Conservation (phyloP, 1,284 basidiomycete genomes). For the Sutorius eximius region DNA sequence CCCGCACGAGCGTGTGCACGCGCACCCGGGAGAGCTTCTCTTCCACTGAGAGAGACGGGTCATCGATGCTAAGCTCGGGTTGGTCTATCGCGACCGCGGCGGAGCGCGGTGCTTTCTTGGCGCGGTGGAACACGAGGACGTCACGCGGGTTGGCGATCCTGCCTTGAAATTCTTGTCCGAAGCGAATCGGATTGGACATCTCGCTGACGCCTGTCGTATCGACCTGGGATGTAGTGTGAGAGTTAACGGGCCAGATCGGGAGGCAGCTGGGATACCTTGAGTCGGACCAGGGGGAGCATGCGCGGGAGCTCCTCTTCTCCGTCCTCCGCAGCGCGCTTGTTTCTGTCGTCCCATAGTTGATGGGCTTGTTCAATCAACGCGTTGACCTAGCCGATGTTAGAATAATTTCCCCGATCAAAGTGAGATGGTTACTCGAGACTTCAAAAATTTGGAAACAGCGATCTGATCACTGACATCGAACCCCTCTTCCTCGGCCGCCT, state of each 20-base stretch:
- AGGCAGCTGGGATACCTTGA: constrained; percentile 56
- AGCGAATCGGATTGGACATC: constrained; percentile 93
- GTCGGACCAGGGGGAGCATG: constrained; percentile 88
- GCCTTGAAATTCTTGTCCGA: constrained; percentile 94
- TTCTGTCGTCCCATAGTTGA: constrained; percentile 77
- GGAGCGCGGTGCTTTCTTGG: constrained; percentile 54
- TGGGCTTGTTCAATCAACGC: constrained; percentile 78
- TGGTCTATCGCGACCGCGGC: constrained; percentile 63
- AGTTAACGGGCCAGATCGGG: neutral
- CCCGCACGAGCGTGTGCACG: constrained; percentile 79
- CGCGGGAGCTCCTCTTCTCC: constrained; percentile 66
- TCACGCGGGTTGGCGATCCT: constrained; percentile 94
- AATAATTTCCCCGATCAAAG: neutral
- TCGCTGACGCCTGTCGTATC: constrained; percentile 88
- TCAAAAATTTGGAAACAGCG: constrained; percentile 78
- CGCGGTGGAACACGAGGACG: constrained; percentile 85
- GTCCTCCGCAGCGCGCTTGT: constrained; percentile 59
- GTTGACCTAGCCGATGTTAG: constrained; percentile 56
- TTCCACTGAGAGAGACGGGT: constrained; percentile 58
- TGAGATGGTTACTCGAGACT: constrained; percentile 51
- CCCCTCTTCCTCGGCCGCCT: constrained; percentile 73
- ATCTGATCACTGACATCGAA: constrained; percentile 80
- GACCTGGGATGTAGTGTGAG: constrained; percentile 49
- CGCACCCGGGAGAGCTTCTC: constrained; percentile 73
- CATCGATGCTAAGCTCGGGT: constrained; percentile 74